phyloP scores from a whole-genome alignment of 2,329 filamentous ascomycete species.

The Harringtonia lauricola region DNA sequence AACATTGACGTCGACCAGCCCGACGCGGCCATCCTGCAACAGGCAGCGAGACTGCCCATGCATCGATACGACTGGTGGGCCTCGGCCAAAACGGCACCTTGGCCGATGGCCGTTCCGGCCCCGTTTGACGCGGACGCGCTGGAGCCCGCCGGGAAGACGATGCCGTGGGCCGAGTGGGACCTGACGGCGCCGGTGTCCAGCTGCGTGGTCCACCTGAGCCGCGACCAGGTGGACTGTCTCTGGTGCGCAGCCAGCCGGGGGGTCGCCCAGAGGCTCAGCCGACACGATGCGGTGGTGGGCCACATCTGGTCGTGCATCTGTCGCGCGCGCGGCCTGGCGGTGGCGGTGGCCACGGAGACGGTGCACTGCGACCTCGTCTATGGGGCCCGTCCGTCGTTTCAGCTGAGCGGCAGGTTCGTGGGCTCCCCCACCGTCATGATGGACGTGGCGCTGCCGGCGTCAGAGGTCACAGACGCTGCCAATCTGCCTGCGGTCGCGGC shows the following conservation, averaged over 20 bases:
- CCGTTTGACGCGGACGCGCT: background rate
- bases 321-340: slow-evolving; percentile 1
- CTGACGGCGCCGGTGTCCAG: background rate
- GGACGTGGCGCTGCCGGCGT: slow-evolving; percentile 1
- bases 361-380: slow-evolving; percentile 5
- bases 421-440: slow-evolving; percentile 5
- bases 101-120: background rate
- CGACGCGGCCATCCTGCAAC: background rate
- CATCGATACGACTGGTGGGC: slow-evolving; percentile 6
- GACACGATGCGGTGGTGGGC: slow-evolving; percentile 3
- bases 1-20: slow-evolving; percentile 1
- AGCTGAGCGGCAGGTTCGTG: slow-evolving; percentile 2
- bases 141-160: background rate
- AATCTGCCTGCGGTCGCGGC: slow-evolving; percentile 1
- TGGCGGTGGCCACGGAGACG: slow-evolving; percentile 1
- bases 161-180: slow-evolving; percentile 5
- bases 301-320: slow-evolving; percentile 4
- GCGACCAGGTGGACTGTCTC: slow-evolving; percentile 1
- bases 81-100: too few species aligned
- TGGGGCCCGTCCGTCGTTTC: slow-evolving; percentile 2
- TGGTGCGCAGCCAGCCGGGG: background rate
- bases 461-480: slow-evolving; percentile 1
- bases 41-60: background rate
- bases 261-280: background rate
- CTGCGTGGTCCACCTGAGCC: slow-evolving; percentile 3